A percentile compares a stretch with the other conserved stretches of the same genome.
Evolutionary conservation across 495 filamentous ascomycete species (phyloP).

Genomic region (Lasiosphaeris hirsuta): DNA sequence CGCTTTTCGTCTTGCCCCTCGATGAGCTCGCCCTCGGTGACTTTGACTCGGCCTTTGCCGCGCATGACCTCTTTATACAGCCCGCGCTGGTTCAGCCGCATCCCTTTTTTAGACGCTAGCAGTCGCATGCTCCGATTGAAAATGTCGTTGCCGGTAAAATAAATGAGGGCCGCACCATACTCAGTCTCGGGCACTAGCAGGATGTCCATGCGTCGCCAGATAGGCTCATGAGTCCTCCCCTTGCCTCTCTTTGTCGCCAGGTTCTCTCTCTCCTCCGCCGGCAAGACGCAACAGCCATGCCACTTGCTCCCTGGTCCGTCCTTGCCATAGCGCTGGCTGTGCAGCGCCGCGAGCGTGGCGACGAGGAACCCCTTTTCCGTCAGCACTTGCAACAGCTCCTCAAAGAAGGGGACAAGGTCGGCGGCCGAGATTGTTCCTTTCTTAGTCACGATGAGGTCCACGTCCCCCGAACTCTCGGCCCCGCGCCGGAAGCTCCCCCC

Average conservation of each 20-base stretch:
- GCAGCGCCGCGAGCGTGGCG: conserved; percentile 42
- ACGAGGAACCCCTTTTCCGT: conserved; percentile 57
- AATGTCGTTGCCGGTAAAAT: conserved; percentile 95
- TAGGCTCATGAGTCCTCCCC: conserved; percentile 20
- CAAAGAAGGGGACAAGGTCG: conserved; percentile 66
- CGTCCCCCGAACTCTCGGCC: conserved; percentile 67
- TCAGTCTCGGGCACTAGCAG: conserved; percentile 78
- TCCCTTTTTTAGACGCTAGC: conserved; percentile 76
- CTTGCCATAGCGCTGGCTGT: conserved; percentile 23
- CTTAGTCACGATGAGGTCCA: conserved; percentile 85
- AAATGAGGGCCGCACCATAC: conserved; percentile 85
- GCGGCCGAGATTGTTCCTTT: conserved; percentile 50
- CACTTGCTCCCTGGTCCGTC: conserved; percentile 62
- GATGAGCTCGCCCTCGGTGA: conserved; percentile 70
- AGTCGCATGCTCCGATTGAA: conserved; percentile 90
- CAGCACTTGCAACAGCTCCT: conserved; percentile 61
- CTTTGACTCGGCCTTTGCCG: conserved; percentile 54
- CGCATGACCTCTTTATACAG: conserved; percentile 72
- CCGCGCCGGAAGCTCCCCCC: conserved; percentile 87
- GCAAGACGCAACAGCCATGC: conserved; percentile 80
- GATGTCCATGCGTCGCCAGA: conserved; percentile 85
- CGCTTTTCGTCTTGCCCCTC: conserved; percentile 75
- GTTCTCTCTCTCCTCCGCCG: conserved; percentile 27
- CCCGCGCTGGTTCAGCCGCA: conserved; percentile 83
- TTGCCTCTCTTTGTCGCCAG: background rate